Conservation (phyloP, 805 yeast species). For the Dipodascopsis uninucleata region DNA sequence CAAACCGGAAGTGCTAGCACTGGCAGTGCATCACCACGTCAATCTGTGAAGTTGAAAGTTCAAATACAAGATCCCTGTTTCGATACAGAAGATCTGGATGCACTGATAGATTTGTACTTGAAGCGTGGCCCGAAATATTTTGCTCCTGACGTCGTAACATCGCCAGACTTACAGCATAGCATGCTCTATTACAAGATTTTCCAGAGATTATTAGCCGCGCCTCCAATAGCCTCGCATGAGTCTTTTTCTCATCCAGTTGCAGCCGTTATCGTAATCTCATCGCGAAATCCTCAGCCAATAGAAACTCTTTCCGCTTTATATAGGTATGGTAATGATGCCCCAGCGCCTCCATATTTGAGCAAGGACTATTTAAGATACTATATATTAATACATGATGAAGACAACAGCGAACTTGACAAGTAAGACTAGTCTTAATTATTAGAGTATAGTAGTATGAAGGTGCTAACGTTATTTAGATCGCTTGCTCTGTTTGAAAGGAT, state of each 20-base stretch:
- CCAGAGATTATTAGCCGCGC: slow-evolving; percentile 55
- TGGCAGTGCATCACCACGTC: too few species aligned
- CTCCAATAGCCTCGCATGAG: slow-evolving; percentile 70
- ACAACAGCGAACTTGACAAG: slow-evolving; percentile 43
- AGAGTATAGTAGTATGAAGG: background rate
- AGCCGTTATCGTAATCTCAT: slow-evolving; percentile 63
- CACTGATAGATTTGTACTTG: slow-evolving; percentile 10
- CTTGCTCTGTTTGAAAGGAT: slow-evolving; percentile 40
- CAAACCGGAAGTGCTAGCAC: too few species aligned
- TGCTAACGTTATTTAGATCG: slow-evolving; percentile 37
- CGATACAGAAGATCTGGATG: slow-evolving; percentile 17
- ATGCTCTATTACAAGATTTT: slow-evolving; percentile 54
- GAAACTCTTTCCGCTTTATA: slow-evolving; percentile 51
- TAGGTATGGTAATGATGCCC: slow-evolving; percentile 41
- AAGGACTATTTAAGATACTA: slow-evolving; percentile 56
- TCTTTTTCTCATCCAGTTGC: slow-evolving; percentile 83
- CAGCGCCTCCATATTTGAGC: slow-evolving; percentile 62
- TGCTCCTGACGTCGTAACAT: slow-evolving; percentile 27
- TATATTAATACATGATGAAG: slow-evolving; percentile 49
- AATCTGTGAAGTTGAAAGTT: too few species aligned
- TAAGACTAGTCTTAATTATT: slow-evolving; percentile 2
- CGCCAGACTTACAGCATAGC: slow-evolving; percentile 34
- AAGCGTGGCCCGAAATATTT: slow-evolving; percentile 23
- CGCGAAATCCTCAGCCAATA: slow-evolving; percentile 56
- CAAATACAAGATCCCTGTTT: too few species aligned